phyloP scores from a whole-genome alignment of 2,329 filamentous ascomycete genomes.

The Cercospora canescens region DNA sequence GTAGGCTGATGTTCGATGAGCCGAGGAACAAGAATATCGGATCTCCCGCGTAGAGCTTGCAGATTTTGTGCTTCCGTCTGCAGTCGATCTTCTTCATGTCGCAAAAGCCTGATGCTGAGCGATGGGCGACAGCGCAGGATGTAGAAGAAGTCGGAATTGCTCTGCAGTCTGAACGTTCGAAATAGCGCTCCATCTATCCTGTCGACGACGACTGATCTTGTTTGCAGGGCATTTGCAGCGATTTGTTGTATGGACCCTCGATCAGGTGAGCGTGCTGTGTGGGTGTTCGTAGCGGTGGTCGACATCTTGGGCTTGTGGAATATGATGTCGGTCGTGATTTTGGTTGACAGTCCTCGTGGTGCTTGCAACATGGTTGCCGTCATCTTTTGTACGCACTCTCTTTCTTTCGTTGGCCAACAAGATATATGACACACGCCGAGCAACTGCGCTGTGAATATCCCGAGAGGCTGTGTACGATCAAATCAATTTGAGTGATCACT shows the following conservation, averaged over 20 bases:
- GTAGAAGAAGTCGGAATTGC: conserved; percentile 41
- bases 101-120: conserved; percentile 40
- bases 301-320: conserved; percentile 12
- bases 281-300: background rate
- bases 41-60: conserved; percentile 39
- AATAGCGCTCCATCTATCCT: conserved; percentile 35
- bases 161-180: conserved; percentile 44
- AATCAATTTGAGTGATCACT: background rate
- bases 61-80: conserved; percentile 42
- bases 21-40: conserved; percentile 39
- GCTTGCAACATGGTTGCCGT: background rate
- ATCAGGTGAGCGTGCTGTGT: conserved; percentile 25
- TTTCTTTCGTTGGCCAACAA: background rate
- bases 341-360: background rate
- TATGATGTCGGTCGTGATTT: background rate
- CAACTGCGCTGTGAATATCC: background rate
- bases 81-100: conserved; percentile 45
- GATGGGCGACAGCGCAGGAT: conserved; percentile 45
- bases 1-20: conserved; percentile 39
- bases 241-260: conserved; percentile 27
- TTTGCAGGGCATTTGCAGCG: conserved; percentile 29
- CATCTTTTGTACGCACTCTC: background rate
- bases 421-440: background rate
- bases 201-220: conserved; percentile 29
- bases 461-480: background rate